Conservation (phyloP, 2,329 filamentous ascomycete species). For the Ambrosiella beaveri region DNA sequence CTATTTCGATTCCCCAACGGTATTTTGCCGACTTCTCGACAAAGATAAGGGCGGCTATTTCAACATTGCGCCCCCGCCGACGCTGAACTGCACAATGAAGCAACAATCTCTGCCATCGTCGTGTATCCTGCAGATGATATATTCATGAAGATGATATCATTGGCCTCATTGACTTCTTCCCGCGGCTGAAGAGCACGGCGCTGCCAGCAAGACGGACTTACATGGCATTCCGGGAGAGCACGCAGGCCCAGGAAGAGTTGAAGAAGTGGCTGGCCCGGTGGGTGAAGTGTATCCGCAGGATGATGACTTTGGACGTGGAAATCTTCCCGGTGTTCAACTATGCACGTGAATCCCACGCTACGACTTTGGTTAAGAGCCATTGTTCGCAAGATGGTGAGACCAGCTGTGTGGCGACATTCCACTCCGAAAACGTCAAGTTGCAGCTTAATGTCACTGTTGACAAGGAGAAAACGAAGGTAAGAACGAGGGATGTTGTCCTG, state of each 20-base stretch:
- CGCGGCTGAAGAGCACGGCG: constrained; percentile 43
- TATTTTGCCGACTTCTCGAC: constrained; percentile 60
- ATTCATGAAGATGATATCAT: constrained; percentile 60
- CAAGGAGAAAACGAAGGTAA: constrained; percentile 28
- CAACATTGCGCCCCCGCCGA: constrained; percentile 39
- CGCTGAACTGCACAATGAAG: constrained; percentile 47
- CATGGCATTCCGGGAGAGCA: constrained; percentile 36
- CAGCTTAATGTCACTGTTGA: constrained; percentile 54
- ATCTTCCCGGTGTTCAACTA: constrained; percentile 60
- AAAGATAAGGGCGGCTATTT: constrained; percentile 60
- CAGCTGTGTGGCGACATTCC: constrained; percentile 48
- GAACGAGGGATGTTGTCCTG: constrained; percentile 28
- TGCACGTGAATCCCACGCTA: constrained; percentile 43
- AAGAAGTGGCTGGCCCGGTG: constrained; percentile 56
- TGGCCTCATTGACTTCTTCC: constrained; percentile 60
- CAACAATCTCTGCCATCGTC: constrained; percentile 62
- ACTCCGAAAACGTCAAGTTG: constrained; percentile 38
- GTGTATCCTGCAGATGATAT: constrained; percentile 62
- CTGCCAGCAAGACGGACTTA: constrained; percentile 33
- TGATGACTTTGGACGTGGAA: constrained; percentile 45
- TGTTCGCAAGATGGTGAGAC: constrained; percentile 23
- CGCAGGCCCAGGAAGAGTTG: constrained; percentile 39
- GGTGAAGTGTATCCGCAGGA: constrained; percentile 55
- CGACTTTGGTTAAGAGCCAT: constrained; percentile 32
- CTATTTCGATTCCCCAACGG: constrained; percentile 58